Percentiles rank a stretch among this genome's conserved stretches.
These are phyloP conservation scores for Neocallimastix lanati DNA, from an alignment of 192 early-diverging fungal genomes.

Conservation along the genomic window DNA sequence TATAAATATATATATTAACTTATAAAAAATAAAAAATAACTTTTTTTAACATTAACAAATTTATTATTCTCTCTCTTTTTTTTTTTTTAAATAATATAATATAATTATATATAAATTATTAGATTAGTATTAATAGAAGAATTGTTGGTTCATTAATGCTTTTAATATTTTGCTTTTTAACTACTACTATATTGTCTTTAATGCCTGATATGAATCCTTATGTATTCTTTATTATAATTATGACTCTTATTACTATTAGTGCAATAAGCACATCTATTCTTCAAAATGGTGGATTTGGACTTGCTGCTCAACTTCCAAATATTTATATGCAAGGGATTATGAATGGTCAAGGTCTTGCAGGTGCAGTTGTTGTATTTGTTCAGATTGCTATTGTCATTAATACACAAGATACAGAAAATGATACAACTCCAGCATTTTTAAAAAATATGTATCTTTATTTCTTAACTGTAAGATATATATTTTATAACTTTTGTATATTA, in stretches of 20 bases:
- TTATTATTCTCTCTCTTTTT: too few relatives aligned
- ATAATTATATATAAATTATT: background rate
- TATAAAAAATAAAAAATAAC: too few relatives aligned
- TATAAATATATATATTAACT: background rate
- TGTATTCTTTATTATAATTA: conserved; percentile 39
- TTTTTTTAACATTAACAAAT: too few relatives aligned
- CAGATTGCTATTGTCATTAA: conserved; percentile 40
- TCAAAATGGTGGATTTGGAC: conserved; percentile 48
- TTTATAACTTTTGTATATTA: too few relatives aligned
- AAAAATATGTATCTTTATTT: conserved; percentile 1
- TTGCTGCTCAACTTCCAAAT: conserved; percentile 48
- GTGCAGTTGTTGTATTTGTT: conserved; percentile 39
- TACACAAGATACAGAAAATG: background rate
- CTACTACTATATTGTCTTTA: background rate
- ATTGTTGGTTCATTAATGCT: background rate
- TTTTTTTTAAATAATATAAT: too few relatives aligned
- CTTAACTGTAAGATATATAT: background rate
- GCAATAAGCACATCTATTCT: conserved; percentile 41
- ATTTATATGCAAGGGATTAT: conserved; percentile 52
- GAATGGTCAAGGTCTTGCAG: conserved; percentile 44
- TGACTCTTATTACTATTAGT: conserved; percentile 30
- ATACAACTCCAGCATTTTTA: background rate
- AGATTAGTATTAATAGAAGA: background rate
- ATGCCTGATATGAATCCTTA: background rate
- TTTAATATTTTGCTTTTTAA: background rate